Evolutionary conservation across 2,329 filamentous ascomycete species (phyloP), one percentile per base, ranked within the genome.

Genomic region (Verticillium nubilum): DNA sequence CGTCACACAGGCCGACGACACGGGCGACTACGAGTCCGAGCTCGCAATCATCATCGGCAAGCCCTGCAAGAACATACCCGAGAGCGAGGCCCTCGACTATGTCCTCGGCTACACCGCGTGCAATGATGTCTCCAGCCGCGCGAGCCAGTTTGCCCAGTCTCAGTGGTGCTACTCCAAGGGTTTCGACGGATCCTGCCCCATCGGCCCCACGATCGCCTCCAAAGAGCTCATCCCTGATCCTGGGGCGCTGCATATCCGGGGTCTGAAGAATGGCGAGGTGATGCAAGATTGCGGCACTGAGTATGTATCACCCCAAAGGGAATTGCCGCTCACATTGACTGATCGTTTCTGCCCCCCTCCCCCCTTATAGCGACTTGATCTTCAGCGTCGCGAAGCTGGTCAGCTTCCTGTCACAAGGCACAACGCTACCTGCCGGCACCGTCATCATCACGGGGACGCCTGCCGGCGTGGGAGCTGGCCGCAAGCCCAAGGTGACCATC

Each of bases 101-200:
- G 77, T 89, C 4, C 79, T 88, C 2, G 86, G 86, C 28, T 89
- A 89, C 68, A 86, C 84, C 0, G 79, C 80, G 25, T 79, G 80
- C 66, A 89, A 88, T 71, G 86, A 89, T 67, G 80, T 89, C 6
- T 86, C 84, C 2, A 83, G 80, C 61, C 80, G 85, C 4, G 79
- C 81, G 56, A 76, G 76, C 58, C 85, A 87, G 72, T 76, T 80
- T 64, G 74, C 76, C 25, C 78, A 81, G 67, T 75, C 73, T 56
- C 83, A 86, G 67, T 84, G 81, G 76, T 82, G 77, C 64, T 86
- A 80, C 67, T 83, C 80, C 33, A 85, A 86, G 69, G 81, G 82
- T 0, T 83, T 85, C 57, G 83, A 85, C 62, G 78, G 78, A 10
- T 75, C 78, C 0, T 84, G 81, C 60, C 83, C 83, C 0, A 68